Evolutionary conservation across 352 stramenopile genomes (phyloP).

Genomic region (Phytophthora capsici): DNA sequence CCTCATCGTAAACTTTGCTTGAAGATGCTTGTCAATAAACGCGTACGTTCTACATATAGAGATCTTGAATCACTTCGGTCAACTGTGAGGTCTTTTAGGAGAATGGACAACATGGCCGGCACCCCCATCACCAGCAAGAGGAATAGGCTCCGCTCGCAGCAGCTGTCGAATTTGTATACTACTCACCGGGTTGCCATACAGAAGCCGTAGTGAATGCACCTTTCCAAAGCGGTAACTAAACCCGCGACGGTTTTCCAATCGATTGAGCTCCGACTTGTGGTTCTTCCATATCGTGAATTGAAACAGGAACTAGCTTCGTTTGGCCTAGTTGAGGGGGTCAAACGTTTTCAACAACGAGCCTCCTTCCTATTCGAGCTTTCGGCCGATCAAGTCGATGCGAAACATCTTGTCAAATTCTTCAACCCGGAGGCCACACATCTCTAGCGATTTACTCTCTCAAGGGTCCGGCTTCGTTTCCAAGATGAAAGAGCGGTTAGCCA

Average conservation of each 20-base stretch:
- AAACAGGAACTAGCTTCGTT: conserved; percentile 8
- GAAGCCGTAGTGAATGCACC: conserved; percentile 5
- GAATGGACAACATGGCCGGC: too few relatives aligned
- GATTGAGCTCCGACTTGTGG: conserved; percentile 3
- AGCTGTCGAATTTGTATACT: conserved; percentile 9
- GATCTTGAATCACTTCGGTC: too few relatives aligned
- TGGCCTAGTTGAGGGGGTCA: background rate
- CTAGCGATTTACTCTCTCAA: background rate
- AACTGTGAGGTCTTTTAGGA: too few relatives aligned
- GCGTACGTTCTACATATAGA: too few relatives aligned
- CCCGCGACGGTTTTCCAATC: background rate
- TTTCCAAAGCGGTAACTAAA: conserved; percentile 17
- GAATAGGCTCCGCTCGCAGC: background rate
- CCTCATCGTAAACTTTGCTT: too few relatives aligned
- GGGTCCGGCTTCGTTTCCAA: background rate
- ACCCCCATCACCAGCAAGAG: too few relatives aligned
- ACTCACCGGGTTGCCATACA: background rate
- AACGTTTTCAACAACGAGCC: background rate
- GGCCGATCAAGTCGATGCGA: conserved; percentile 9
- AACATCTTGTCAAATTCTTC: conserved; percentile 7
- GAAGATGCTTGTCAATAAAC: too few relatives aligned
- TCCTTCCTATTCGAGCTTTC: background rate
- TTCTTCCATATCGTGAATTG: conserved; percentile 17
- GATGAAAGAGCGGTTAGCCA: background rate
- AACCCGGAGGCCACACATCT: conserved; percentile 11